A percentile compares a stretch with the other conserved stretches of the same genome.
Conservation (phyloP, 805 yeast genomes). For the Blastobotrys attinorum region DNA sequence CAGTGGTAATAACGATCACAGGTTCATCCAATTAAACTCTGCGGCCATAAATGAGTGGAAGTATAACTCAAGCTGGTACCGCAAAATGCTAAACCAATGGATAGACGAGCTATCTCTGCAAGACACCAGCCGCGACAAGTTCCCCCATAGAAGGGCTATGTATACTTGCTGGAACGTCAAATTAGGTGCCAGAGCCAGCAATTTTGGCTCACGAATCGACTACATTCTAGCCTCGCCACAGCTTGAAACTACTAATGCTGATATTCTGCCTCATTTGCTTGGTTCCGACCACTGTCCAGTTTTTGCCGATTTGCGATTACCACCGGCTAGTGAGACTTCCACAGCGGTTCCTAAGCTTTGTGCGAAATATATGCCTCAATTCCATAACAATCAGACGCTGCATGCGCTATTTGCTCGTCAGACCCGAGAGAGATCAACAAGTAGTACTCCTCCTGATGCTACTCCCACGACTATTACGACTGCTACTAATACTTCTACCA, state of each 20-base stretch:
- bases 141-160: slow-evolving; percentile 53
- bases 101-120: slow-evolving; percentile 27
- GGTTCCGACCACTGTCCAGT: slow-evolving; percentile 98
- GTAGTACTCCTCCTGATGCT: too few species aligned
- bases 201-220: slow-evolving; percentile 86
- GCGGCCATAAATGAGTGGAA: slow-evolving; percentile 30
- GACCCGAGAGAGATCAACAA: too few species aligned
- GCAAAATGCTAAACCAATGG: slow-evolving; percentile 42
- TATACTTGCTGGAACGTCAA: slow-evolving; percentile 91
- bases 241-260: slow-evolving; percentile 36
- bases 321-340: neutral
- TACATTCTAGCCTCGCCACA: slow-evolving; percentile 47
- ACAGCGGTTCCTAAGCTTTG: neutral
- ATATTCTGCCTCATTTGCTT: slow-evolving; percentile 58
- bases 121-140: slow-evolving; percentile 31
- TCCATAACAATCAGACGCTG: neutral
- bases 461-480: neutral
- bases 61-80: slow-evolving; percentile 34
- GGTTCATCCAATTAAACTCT: slow-evolving; percentile 33
- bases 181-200: slow-evolving; percentile 66
- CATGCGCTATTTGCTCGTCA: neutral
- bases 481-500: neutral
- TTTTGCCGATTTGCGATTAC: slow-evolving; percentile 50
- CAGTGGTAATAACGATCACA: slow-evolving; percentile 14
- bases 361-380: neutral